These are phyloP conservation scores for Scalesia atractyloides DNA, from an alignment of 129 eudicot species.

Conservation along the genomic window DNA sequence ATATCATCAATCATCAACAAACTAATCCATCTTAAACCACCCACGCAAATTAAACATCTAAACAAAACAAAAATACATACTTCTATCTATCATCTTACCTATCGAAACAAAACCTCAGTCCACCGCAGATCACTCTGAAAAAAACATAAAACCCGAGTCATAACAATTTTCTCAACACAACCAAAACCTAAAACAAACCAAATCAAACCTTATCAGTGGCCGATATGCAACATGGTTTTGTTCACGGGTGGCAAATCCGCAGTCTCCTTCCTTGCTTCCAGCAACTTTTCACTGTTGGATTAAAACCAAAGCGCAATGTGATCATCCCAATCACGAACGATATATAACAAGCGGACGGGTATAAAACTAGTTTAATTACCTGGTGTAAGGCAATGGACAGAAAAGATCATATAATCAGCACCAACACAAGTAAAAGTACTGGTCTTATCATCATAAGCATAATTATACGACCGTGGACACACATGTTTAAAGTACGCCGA, in stretches of 20 bases:
- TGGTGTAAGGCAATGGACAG: constrained; percentile 81
- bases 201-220: constrained; percentile 37
- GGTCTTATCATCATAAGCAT: constrained; percentile 87
- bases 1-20: no score
- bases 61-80: constrained; percentile 6
- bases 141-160: constrained; percentile 12
- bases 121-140: constrained; percentile 26
- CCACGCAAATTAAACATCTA: constrained; percentile 16
- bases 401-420: constrained; percentile 80
- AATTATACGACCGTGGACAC: constrained; percentile 80
- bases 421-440: constrained; percentile 80
- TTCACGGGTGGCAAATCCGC: constrained; percentile 68
- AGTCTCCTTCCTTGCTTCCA: constrained; percentile 45
- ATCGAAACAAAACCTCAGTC: background rate
- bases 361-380: constrained; percentile 34
- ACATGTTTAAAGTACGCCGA: constrained; percentile 72
- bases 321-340: no score
- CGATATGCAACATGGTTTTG: constrained; percentile 65
- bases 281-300: constrained; percentile 45
- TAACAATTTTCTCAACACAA: background rate
- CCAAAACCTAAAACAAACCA: background rate
- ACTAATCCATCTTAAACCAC: constrained; percentile 16
- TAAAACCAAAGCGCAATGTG: no score
- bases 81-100: constrained; percentile 21
- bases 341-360: no score